Base-by-base conservation (phyloP, 176 grass and related monocot genomes). In the Puccinellia tenuiflora region DNA sequence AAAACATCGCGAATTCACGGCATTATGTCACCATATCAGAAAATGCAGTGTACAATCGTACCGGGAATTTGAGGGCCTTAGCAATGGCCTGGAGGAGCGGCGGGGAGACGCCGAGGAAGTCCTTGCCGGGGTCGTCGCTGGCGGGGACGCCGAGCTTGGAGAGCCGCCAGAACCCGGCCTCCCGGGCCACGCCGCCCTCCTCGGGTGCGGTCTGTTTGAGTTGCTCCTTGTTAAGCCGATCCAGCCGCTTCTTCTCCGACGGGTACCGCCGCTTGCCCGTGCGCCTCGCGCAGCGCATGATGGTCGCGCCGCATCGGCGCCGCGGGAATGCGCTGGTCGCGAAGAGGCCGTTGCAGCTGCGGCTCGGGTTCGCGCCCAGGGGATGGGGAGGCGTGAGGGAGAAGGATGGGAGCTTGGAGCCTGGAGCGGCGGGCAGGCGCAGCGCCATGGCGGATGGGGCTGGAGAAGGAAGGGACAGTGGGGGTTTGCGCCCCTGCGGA, bases 21-120 rank as follows among this genome's bases (percentile, higher is more conserved):
- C 37, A 69, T 85, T 81, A 51, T 5, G 17, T 10, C 20, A 53
- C 1, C 67, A 1, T 0, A 3, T 17, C 24, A 52, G 17, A n/a
- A 52, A 60, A 29, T 8, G 53, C 31, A 15, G 5, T 9, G 22
- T 9, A 16, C 0, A 22, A 52, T 68, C 53, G 18, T 90, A 98
- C 96, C 45, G 96, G 96, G 77, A 98, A 98, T 33, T 98, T 83
- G 59, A 98, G 89, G 33, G 88, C 86, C 85, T 95, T 98, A 42
- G 96, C 96, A 75, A 98, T 88, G 87, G 96, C 92, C 66, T 98
- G 88, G 28, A 98, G 90, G 50, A 98, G 83, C 69, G 96, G 88
- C 39, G 55, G 86, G 29, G 96, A 98, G 39, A 98, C 73, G 57
- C 83, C 89, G 7, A 78, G 16, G 76, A 90, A 95, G 76, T 98